These are phyloP conservation scores for Plasmodium relictum DNA, from an alignment of 169 alveolate genomes.

Conservation along the genomic window DNA sequence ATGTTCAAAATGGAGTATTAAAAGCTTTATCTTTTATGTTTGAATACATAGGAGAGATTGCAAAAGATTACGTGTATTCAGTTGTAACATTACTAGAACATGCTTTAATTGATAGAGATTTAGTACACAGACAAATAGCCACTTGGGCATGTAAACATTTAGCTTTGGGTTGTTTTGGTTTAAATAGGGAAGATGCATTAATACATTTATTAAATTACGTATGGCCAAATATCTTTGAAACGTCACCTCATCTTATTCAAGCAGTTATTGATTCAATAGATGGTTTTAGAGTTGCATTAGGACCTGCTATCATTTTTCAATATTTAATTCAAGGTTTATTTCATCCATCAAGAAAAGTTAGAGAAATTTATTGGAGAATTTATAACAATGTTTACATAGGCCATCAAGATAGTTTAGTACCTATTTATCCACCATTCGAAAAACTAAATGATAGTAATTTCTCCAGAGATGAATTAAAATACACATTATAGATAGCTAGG, in stretches of 20 bases:
- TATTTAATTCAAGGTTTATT: conserved; percentile 98
- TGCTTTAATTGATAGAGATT: conserved; percentile 99
- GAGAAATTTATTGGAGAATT: conserved; percentile 99
- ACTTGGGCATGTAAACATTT: conserved; percentile 98
- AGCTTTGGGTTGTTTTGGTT: conserved; percentile 96
- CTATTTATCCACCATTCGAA: conserved; percentile 93
- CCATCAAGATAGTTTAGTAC: conserved; percentile 98
- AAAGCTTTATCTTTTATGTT: conserved; percentile 99
- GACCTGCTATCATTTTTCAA: conserved; percentile 97
- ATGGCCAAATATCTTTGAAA: conserved; percentile 99
- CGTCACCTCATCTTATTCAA: conserved; percentile 97
- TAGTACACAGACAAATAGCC: conserved; percentile 99
- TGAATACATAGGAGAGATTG: conserved; percentile 96
- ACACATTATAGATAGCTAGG: background rate
- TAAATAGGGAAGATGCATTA: conserved; percentile 97
- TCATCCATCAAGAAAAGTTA: conserved; percentile 99
- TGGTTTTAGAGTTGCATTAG: conserved; percentile 98
- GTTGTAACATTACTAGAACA: conserved; percentile 98
- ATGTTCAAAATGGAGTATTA: conserved; percentile 99
- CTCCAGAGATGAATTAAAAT: conserved; percentile 39
- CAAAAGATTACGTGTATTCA: conserved; percentile 98
- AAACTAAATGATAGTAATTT: conserved; percentile 51
- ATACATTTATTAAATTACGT: conserved; percentile 97
- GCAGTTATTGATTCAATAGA: conserved; percentile 99
- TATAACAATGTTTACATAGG: conserved; percentile 99